Base-by-base conservation (phyloP, 192 early-diverging fungal species). In the Coemansia erecta region DNA sequence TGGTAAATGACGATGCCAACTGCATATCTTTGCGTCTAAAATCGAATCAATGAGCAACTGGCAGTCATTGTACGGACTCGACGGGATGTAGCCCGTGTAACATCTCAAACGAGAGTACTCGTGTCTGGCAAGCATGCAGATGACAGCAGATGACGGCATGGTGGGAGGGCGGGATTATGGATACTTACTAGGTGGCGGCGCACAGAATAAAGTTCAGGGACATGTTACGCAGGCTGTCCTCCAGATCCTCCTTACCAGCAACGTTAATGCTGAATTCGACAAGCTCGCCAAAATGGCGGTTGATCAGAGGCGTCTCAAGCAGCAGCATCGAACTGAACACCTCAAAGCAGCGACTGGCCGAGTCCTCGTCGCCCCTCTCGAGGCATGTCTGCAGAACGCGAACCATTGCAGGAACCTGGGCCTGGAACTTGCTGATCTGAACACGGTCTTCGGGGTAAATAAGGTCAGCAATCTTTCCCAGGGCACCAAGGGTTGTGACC, bases 311-410 rank as follows among this genome's bases (percentile, higher is more conserved):
- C 15, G 87, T 66, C 64, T 95, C 94, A 55, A 92, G 77, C 58
- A 89, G 72, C 23, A 96, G 77, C 52, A 96, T 77, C 15, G 78
- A 80, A 73, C 94, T 90, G 73, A 96, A 89, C 13, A 96, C 89
- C 63, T 93, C 93, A 63, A 94, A 93, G 56, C 91, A 89, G 58
- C 88, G 83, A 26, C 81, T 81, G 13, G 88, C 86, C 45, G 75
- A 85, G 17, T 91, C 88, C 66, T 92, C 92, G 60, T 97, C 90
- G 31, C 73, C 77, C 4, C 80, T 74, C 40, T 69, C 84, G 17
- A 97, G 66, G 60, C 89, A 90, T 61, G 90, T 85, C 64, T 91
- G 85, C 58, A 97, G 71, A 0, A 95, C 90, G 48, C 82, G 84
- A 45, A 94, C 91, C 90, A 95, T 97, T 39, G 81, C 63, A 10